A percentile compares a stretch with the other conserved stretches of the same genome.
phyloP scores from a whole-genome alignment of 345 rosid species.

The Carallia brachiata region DNA sequence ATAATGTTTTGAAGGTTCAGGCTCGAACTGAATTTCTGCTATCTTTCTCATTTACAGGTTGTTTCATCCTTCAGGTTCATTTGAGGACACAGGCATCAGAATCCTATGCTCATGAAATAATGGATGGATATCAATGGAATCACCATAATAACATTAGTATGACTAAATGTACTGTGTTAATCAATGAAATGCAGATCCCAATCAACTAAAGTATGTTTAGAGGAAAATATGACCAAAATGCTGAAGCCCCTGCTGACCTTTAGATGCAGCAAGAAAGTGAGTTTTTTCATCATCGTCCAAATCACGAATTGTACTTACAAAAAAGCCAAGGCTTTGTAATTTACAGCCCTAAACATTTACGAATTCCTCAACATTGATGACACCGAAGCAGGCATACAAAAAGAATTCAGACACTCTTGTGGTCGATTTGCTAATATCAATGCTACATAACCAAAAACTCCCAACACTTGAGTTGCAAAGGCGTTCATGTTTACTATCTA shows the following conservation, averaged over 20 bases:
- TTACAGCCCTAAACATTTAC: slow-evolving; percentile 13
- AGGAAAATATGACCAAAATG: too few relatives aligned
- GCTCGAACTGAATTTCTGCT: slow-evolving; percentile 6
- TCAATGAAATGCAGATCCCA: too few relatives aligned
- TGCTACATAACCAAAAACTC: neutral
- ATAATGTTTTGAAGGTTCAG: neutral
- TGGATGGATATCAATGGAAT: too few relatives aligned
- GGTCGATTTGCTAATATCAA: slow-evolving; percentile 3
- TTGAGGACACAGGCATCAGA: slow-evolving; percentile 22
- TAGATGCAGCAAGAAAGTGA: too few relatives aligned
- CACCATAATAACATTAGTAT: too few relatives aligned
- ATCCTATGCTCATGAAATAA: too few relatives aligned
- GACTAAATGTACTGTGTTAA: too few relatives aligned
- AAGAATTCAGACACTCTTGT: slow-evolving; percentile 15
- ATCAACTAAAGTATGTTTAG: too few relatives aligned
- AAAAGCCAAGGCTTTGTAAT: neutral
- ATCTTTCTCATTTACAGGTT: slow-evolving; percentile 39
- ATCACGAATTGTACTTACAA: too few relatives aligned
- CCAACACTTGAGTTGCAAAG: slow-evolving; percentile 4
- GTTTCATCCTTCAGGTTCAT: slow-evolving; percentile 73
- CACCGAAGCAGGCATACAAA: slow-evolving; percentile 16
- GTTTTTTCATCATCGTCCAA: too few relatives aligned
- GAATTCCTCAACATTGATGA: slow-evolving; percentile 7
- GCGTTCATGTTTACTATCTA: slow-evolving; percentile 10
- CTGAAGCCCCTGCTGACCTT: too few relatives aligned